Evolutionary conservation across 1,284 basidiomycete genomes (phyloP), one percentile per base, ranked within the genome.

Genomic region (Psilocybe mexicana): DNA sequence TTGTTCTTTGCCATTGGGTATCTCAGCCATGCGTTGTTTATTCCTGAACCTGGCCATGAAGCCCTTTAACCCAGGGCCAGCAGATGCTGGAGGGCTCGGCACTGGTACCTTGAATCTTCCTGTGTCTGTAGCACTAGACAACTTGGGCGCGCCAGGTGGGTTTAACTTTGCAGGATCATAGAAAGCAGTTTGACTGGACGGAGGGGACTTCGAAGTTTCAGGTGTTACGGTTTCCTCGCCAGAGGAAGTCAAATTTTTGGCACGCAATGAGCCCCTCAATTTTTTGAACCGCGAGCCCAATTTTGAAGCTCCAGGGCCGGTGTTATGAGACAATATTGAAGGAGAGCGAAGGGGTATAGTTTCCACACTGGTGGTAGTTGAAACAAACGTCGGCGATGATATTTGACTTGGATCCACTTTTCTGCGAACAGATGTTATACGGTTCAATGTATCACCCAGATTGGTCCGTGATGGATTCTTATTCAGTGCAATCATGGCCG

Each of bases 41-140:
- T 76, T 74, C 45, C 88, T 82, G 69, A 93, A 88, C 40, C 88
- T 82, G 28, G 89, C 83, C 82, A 93, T 91, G 70, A 93, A 87
- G 8, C 88, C 85, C 69, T 85, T 89, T 25, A 92, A 66, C 43
- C 88, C 86, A 36, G 89, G 90, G 11, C 84, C 79, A 25, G 88
- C 82, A 23, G 88, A 86, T 3, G 87, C 83, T 61, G 87, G 86
- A 23, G 87, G 86, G 58, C 80, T 83, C 5, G 81, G 72, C 24
- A 80, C 62, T 24, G 81, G 70, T 2, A 79, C 75, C 64, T 84
- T 86, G 59, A 80, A 77, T 61, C 80, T 78, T 23, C 72, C 71
- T 35, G 75, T 64, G 51, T 89, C 86, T 3, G 76, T 79, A 8
- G 82, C 78, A 64, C 80, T 84, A 2, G 74, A 69, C 18, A 74